phyloP scores from a whole-genome alignment of 371 early-diverging fungal genomes.

The Phascolomyces articulosus region DNA sequence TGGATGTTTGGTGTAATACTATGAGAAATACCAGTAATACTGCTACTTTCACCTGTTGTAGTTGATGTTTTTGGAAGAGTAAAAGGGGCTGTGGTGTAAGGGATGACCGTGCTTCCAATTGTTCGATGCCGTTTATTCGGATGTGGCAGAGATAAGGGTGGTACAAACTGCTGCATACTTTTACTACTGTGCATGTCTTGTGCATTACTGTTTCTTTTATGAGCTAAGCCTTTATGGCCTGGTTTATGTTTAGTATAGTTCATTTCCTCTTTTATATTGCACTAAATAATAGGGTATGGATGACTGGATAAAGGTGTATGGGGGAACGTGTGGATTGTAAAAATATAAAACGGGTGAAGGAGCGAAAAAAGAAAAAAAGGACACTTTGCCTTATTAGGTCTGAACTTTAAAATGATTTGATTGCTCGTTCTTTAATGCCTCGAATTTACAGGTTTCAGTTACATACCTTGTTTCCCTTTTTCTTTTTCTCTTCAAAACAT shows the following conservation, averaged over 20 bases:
- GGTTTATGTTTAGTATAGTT: background rate
- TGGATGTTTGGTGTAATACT: no score
- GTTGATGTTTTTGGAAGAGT: background rate
- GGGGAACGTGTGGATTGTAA: no score
- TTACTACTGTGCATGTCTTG: background rate
- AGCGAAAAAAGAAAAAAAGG: background rate
- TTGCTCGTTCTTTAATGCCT: no score
- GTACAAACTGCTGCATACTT: background rate
- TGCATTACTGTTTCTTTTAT: background rate
- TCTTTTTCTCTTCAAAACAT: background rate
- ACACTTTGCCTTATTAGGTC: no score
- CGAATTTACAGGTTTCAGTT: no score
- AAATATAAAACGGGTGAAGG: no score
- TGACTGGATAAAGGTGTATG: no score
- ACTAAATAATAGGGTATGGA: no score
- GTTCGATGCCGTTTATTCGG: conserved; percentile 7
- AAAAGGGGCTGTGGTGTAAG: background rate
- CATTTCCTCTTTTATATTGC: background rate
- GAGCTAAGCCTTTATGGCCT: background rate
- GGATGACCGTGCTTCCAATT: background rate
- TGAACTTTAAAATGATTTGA: no score
- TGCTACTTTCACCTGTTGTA: background rate
- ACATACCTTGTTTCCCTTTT: background rate
- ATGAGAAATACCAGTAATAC: no score
- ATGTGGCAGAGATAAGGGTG: background rate